phyloP scores from a whole-genome alignment of 225 moss, liverwort and hornwort species.

The Bryum argenteum region DNA sequence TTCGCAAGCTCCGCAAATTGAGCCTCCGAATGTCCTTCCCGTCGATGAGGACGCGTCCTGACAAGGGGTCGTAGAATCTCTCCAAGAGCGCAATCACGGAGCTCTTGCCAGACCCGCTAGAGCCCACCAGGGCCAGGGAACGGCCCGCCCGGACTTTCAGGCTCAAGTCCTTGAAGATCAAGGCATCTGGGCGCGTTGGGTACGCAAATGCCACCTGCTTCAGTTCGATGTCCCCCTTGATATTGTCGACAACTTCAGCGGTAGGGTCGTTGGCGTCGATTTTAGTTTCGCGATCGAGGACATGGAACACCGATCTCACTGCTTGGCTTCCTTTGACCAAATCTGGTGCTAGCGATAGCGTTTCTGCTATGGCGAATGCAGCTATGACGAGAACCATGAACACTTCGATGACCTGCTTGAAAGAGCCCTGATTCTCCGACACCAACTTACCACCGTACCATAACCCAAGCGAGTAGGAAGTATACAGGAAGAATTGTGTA shows the following conservation, averaged over 20 bases:
- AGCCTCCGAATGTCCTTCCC: constrained; percentile 41
- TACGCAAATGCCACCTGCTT: constrained; percentile 46
- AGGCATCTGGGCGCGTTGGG: constrained; percentile 39
- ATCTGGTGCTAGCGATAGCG: constrained; percentile 51
- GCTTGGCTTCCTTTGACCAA: constrained; percentile 39
- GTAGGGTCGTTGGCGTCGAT: constrained; percentile 41
- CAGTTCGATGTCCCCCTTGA: constrained; percentile 42
- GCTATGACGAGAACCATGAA: constrained; percentile 42
- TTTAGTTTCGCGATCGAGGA: constrained; percentile 40
- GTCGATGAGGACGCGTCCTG: constrained; percentile 44
- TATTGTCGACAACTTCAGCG: constrained; percentile 13
- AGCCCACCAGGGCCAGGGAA: constrained; percentile 45
- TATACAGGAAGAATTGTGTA: constrained; percentile 35
- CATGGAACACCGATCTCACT: constrained; percentile 33
- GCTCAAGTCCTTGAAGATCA: constrained; percentile 45
- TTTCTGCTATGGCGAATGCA: constrained; percentile 42
- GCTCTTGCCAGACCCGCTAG: constrained; percentile 52
- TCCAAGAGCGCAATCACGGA: constrained; percentile 42
- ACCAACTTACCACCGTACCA: constrained; percentile 49
- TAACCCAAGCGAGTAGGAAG: constrained; percentile 39
- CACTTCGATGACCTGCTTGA: constrained; percentile 27
- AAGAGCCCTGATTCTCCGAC: constrained; percentile 28
- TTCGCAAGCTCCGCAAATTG: constrained; percentile 43
- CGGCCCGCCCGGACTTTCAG: constrained; percentile 40
- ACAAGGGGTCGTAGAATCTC: constrained; percentile 49